Conservation (phyloP, 2,329 filamentous ascomycete species). For the Aspergillus intermedius region DNA sequence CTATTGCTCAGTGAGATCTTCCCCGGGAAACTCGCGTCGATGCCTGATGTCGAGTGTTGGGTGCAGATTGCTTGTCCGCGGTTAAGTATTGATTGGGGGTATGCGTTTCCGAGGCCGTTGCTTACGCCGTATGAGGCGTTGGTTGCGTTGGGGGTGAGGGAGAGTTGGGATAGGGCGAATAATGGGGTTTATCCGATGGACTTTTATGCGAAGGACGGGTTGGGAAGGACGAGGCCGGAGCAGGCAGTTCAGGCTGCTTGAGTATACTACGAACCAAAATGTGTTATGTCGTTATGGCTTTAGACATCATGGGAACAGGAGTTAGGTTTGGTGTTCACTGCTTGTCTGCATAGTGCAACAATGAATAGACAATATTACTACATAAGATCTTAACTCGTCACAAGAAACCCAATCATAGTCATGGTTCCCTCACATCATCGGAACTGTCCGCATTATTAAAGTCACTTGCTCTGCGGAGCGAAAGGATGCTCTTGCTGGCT, state of each 20-base stretch:
- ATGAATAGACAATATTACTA: slow-evolving; percentile 10
- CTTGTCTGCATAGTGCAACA: too few relatives aligned
- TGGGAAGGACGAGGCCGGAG: slow-evolving; percentile 66
- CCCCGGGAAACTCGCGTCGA: slow-evolving; percentile 87
- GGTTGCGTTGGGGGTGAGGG: slow-evolving; percentile 71
- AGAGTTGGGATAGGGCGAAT: slow-evolving; percentile 62
- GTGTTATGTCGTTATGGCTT: background rate
- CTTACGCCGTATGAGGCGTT: slow-evolving; percentile 93
- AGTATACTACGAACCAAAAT: background rate
- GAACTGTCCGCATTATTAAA: slow-evolving; percentile 31
- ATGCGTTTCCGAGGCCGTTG: slow-evolving; percentile 82
- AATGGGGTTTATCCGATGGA: slow-evolving; percentile 88
- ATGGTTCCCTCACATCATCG: slow-evolving; percentile 29
- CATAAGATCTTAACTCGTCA: slow-evolving; percentile 15
- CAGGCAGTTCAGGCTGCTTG: slow-evolving; percentile 15
- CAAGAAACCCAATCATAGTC: slow-evolving; percentile 12
- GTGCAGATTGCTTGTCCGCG: slow-evolving; percentile 97
- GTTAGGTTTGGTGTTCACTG: background rate
- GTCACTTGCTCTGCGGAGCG: slow-evolving; percentile 32
- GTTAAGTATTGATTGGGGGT: slow-evolving; percentile 97
- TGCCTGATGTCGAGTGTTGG: slow-evolving; percentile 94
- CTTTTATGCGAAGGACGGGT: slow-evolving; percentile 86
- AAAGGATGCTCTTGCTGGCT: slow-evolving; percentile 31
- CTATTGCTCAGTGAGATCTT: slow-evolving; percentile 91
- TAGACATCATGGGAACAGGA: background rate